Base-by-base conservation (phyloP, 1,284 basidiomycete genomes). In the Puccinia sorghi region DNA sequence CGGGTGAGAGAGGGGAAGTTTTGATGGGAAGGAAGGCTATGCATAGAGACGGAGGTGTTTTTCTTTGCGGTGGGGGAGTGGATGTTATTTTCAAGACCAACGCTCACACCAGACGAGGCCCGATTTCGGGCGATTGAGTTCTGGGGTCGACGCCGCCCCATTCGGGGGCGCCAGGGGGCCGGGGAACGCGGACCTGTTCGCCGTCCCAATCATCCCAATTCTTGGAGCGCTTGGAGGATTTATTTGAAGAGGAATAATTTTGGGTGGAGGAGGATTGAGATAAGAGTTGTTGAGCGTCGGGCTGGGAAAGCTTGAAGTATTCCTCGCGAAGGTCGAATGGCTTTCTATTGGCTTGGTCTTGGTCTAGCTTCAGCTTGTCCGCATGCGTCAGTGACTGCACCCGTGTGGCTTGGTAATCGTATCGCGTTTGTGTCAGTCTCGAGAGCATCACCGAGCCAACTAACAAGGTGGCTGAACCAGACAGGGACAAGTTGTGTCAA, bases 251-350 rank as follows among this genome's bases (percentile, higher is more conserved):
- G 22, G 39, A 56, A 3, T 46, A 9, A 12, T 46, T 32, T 27
- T 61, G 46, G 15, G 7, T 57, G 41, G 27, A 6, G 37, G 43
- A 2, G 9, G 9, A 7, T 37, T 59, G 56, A 32, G 66, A 61
- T 46, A 46, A 11, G 41, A 70, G 11, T 50, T 70, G 54, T 6
- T 37, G 41, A 15, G 61, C 66, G 8, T 54, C 32, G 20, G 66
- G 75, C 43, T 69, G 75, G 20, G 66, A 59, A 3, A 77, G 63
- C 48, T 63, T 56, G 79, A 84, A 85, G 81, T 85, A 85, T 79
- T 84, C 84, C 78, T 85, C 84, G 7, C 84, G 80, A 39, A 85
- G 82, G 63, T 85, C 84, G 57, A 85, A 80, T 46, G 73, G 79
- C 66, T 82, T 83, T 13, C 84, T 75, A 27, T 84, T 82, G 11